Conservation (phyloP, 23 red algal species). For the Gracilaria vermiculophylla region DNA sequence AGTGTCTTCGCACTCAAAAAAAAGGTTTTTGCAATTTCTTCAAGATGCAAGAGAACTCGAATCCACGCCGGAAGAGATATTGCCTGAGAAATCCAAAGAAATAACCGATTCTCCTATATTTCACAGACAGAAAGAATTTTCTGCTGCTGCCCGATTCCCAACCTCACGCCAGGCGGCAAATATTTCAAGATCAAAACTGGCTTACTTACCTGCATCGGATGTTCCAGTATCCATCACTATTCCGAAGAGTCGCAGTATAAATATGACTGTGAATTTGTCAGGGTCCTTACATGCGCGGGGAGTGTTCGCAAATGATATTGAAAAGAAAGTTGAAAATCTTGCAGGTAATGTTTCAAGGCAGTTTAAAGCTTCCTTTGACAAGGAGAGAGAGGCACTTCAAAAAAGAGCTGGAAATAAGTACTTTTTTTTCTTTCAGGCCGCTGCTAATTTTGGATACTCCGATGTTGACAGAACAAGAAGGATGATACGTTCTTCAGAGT, state of each 20-base stretch:
- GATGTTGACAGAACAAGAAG: background rate
- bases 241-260: background rate
- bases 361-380: background rate
- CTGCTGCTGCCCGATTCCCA: too few relatives aligned
- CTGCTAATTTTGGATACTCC: constrained; percentile 1
- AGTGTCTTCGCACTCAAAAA: background rate
- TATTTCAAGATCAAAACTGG: constrained; percentile 9
- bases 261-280: background rate
- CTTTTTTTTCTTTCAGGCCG: constrained; percentile 26
- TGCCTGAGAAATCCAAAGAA: background rate
- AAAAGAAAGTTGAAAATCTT: background rate
- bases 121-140: too few relatives aligned
- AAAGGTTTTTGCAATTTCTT: background rate
- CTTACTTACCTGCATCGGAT: background rate
- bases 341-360: background rate
- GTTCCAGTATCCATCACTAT: background rate
- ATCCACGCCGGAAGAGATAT: background rate
- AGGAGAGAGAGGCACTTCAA: background rate
- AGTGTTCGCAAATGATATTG: background rate
- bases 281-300: background rate
- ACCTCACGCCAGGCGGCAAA: background rate
- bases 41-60: background rate
- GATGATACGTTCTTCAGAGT: background rate
- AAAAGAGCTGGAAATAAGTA: background rate
- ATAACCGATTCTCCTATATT: too few relatives aligned